Evolutionary conservation across 345 rosid genomes (phyloP), one percentile per base, ranked within the genome.

Genomic region (Eucalyptus paniculata): DNA sequence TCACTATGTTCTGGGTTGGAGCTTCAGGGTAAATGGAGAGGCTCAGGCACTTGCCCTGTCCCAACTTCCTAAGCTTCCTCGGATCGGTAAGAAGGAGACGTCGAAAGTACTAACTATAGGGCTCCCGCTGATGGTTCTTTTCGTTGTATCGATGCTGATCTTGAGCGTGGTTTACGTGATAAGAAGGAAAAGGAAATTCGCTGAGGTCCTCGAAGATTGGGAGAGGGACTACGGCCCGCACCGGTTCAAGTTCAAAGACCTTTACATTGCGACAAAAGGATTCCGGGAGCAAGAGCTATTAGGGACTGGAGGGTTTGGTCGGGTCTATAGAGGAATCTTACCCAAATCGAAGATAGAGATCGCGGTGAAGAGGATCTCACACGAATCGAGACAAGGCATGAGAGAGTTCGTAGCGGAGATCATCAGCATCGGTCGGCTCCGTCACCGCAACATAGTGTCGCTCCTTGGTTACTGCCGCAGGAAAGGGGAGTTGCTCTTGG

Each of bases 201-300:
- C 97, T 2, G 99, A 97, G 85, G 94, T 89, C 89, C 91, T 95
- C 21, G 99, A 96, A 40, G 97, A 95, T 45, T 96, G 99, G 99
- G 99, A 97, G 88, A 91, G 87, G 14, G 96, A 93, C 28, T 94
- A 85, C 1, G 85, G 97, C 18, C 95, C 97, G 30, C 97, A 95
- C 12, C 90, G 98, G 81, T 97, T 93, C 90, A 90, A 92, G 47
- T 96, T 86, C 94, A 96, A 94, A 86, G 97, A 97, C 50, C 91
- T 97, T 24, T 95, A 95, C n/a, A 80, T 87, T 15, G 97, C 98
- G 8, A 95, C 99, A 2, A 95, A 92, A 91, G 98, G 97, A 12
- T 97, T 97, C 60, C 94, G 86, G 87, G 95, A 95, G 12, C 94
- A 90, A 82, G 97, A 93, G 50, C 80, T 95, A 40, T 54, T 97